Evolutionary conservation across 2,329 filamentous ascomycete genomes (phyloP), one percentile per base, ranked within the genome.

Genomic region (Hawksworthiomyces lignivorus): DNA sequence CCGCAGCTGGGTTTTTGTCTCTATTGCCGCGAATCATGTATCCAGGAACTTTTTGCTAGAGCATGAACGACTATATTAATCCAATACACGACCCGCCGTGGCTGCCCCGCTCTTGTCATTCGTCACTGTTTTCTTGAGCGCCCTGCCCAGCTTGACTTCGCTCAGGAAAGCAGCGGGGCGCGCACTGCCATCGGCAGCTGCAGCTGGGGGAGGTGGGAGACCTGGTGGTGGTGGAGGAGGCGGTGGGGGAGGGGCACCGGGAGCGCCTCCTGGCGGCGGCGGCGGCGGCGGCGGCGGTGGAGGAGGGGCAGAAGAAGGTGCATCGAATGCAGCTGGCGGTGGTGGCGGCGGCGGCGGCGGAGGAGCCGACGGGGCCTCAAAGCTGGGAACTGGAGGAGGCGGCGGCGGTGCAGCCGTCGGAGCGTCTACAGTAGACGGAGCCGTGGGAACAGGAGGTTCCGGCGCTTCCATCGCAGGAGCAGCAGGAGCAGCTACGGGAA

Each of bases 71-170:
- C 11, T 32, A 47, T 19, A 50, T 58, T 64, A 77, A 48, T 67
- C 68, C 60, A 79, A 61, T 45, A 96, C 89, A 47, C 80, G 77
- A n/a, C 90, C 90, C 18, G 87, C 84, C 44, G 81, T 70, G 39
- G 80, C 62, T 39, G 86, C 75, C 36, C 54, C 63, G 62, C 89
- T 96, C 61, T 81, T 82, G 62, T 98, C 92, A 62, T 87, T 89
- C 1, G 92, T 97, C 60, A 82, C 69, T 19, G 88, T 87, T 72
- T 97, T 97, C 70, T 75, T 88, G 57, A 98, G 67, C 3, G 79
- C 63, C 62, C 63, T 88, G 32, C 92, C 90, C 48, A 78, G 66
- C 57, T 90, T 81, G 48, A 98, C 97, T 59, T 95, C 79, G 45
- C 80, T 81, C 49, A 98, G 62, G 55, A 98, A 72, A 1, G 80